Evolutionary conservation across 139 green algal genomes (phyloP).

Genomic region (Eudorina sp.): DNA sequence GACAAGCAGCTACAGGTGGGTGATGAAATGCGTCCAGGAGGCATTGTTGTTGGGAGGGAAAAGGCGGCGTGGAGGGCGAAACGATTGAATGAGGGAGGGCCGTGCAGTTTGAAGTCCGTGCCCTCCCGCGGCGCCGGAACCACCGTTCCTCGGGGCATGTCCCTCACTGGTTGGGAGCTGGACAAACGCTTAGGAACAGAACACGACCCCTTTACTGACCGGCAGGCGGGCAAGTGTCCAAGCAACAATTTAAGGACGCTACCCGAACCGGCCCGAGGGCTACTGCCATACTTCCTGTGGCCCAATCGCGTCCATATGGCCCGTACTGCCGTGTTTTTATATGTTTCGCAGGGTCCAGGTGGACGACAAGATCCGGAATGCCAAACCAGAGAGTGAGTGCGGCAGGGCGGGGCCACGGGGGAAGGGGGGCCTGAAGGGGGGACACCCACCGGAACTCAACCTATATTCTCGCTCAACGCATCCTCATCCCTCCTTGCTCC

Average conservation of each 20-base stretch:
- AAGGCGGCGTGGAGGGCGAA: too few relatives aligned
- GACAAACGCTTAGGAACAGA: neutral
- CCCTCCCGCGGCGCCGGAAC: neutral
- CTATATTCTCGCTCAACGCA: neutral
- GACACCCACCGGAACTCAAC: too few relatives aligned
- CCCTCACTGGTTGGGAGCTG: neutral
- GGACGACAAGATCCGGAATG: slow-evolving; percentile 4
- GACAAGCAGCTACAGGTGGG: slow-evolving; percentile 10
- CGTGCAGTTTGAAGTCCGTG: neutral
- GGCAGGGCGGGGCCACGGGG: too few relatives aligned
- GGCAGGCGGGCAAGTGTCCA: neutral
- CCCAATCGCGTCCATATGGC: too few relatives aligned
- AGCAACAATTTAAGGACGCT: neutral
- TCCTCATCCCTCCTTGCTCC: too few relatives aligned
- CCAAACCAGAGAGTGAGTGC: slow-evolving; percentile 25
- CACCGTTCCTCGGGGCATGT: neutral
- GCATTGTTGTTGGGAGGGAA: neutral
- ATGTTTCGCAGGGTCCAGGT: slow-evolving; percentile 3
- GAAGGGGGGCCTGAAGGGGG: too few relatives aligned
- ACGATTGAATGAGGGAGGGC: too few relatives aligned
- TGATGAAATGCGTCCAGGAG: neutral
- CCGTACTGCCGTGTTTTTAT: too few relatives aligned
- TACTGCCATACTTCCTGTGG: too few relatives aligned
- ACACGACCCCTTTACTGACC: neutral
- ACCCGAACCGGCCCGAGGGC: neutral